These are phyloP conservation scores for Neospermospora avenae DNA, from an alignment of 2,329 filamentous ascomycete species.

Conservation along the genomic window DNA sequence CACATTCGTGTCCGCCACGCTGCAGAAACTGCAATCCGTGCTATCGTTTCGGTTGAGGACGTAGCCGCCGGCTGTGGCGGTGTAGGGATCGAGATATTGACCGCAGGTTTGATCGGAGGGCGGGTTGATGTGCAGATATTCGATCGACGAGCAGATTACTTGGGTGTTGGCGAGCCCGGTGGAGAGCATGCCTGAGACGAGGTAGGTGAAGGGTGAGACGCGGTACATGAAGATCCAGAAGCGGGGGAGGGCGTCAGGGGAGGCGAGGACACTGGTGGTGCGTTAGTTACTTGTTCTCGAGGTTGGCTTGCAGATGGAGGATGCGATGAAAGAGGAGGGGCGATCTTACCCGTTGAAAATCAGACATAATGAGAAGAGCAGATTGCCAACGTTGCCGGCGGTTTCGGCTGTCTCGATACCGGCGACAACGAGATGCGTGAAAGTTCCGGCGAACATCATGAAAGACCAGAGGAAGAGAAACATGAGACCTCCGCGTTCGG, in stretches of 20 bases:
- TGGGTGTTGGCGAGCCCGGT: slow-evolving; percentile 65
- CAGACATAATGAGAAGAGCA: slow-evolving; percentile 70
- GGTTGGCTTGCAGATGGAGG: background rate
- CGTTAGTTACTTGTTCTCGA: background rate
- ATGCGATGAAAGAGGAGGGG: background rate
- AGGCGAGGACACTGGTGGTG: slow-evolving; percentile 58
- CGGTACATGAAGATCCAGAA: slow-evolving; percentile 90
- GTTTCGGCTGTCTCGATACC: slow-evolving; percentile 73
- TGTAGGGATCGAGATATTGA: slow-evolving; percentile 54
- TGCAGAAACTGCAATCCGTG: slow-evolving; percentile 53
- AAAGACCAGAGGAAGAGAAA: slow-evolving; percentile 75
- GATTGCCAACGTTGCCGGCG: slow-evolving; percentile 71
- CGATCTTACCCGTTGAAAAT: slow-evolving; percentile 59
- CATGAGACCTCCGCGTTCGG: slow-evolving; percentile 72
- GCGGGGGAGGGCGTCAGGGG: slow-evolving; percentile 58
- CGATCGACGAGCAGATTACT: slow-evolving; percentile 66
- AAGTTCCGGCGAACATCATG: slow-evolving; percentile 77
- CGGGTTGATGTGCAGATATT: slow-evolving; percentile 66
- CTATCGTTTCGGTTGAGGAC: slow-evolving; percentile 49
- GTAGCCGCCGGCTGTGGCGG: slow-evolving; percentile 48
- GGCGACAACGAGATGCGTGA: slow-evolving; percentile 74
- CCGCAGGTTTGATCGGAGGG: slow-evolving; percentile 54
- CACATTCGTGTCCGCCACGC: slow-evolving; percentile 51
- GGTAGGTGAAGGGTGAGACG: slow-evolving; percentile 77
- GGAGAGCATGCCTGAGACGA: slow-evolving; percentile 70